These are phyloP conservation scores for Ogataea sp. DNA, from an alignment of 805 yeast species.

Conservation along the genomic window DNA sequence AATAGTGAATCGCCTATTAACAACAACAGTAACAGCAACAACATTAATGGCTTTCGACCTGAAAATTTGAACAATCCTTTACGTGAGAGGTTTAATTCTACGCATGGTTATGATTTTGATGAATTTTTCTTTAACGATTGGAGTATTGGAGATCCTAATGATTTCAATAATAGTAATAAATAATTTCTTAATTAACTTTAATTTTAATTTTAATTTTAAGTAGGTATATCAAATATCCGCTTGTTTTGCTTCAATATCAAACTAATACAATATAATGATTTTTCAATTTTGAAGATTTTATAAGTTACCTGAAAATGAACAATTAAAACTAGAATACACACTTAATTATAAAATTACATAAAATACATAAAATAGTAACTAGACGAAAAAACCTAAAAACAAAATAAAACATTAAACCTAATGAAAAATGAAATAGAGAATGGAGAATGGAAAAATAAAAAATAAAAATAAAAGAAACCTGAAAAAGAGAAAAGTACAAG, in stretches of 20 bases:
- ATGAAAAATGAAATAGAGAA: background rate
- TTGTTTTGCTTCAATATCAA: background rate
- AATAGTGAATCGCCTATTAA: background rate
- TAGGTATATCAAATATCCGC: background rate
- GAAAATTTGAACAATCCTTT: slow-evolving; percentile 5
- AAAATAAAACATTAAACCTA: no score
- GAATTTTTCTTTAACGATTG: slow-evolving; percentile 21
- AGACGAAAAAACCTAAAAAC: no score
- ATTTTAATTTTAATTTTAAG: background rate
- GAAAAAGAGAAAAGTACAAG: background rate
- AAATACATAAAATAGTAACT: no score
- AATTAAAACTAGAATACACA: background rate
- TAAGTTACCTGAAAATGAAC: background rate
- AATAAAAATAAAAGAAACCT: background rate
- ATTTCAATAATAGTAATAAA: slow-evolving; percentile 4
- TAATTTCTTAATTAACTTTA: background rate
- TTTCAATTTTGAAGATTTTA: no score
- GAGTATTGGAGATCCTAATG: slow-evolving; percentile 12
- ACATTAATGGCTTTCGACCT: no score
- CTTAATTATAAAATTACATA: background rate
- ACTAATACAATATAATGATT: no score
- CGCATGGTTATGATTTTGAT: slow-evolving; percentile 15
- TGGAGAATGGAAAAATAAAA: background rate
- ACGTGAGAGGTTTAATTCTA: background rate
- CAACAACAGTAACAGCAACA: no score